These are phyloP conservation scores for Beta vulgaris DNA, from an alignment of 148 eudicot species.

Conservation along the genomic window DNA sequence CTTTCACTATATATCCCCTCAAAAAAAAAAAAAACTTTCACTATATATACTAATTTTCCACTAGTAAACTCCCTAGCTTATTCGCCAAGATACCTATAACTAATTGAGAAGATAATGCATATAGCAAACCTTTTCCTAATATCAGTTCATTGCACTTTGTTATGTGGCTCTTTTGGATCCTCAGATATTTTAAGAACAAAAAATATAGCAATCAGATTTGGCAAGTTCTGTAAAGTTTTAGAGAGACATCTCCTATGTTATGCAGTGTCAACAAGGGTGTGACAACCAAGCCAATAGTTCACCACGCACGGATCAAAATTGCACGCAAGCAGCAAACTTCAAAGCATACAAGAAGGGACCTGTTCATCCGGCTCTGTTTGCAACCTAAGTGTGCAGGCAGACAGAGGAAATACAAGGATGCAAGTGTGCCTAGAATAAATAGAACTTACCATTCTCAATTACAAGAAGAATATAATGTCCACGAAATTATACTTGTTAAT, in stretches of 20 bases:
- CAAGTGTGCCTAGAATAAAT: background rate
- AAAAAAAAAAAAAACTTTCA: no score
- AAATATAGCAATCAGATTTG: background rate
- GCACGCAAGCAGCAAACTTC: constrained; percentile 3
- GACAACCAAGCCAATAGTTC: background rate
- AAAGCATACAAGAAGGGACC: background rate
- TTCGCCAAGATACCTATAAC: no score
- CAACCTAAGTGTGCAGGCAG: background rate
- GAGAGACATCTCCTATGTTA: background rate
- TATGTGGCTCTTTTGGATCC: background rate
- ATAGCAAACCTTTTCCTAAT: no score
- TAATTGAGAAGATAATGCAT: no score
- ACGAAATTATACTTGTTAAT: background rate
- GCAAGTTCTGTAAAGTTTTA: background rate
- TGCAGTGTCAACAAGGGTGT: background rate
- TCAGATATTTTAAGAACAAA: background rate
- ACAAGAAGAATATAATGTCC: background rate
- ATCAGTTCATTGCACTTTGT: no score
- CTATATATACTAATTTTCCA: no score
- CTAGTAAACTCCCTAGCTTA: no score
- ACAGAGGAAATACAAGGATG: background rate
- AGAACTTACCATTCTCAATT: background rate
- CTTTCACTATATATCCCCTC: no score
- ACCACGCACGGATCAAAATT: background rate
- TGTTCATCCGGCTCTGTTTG: background rate